These are phyloP conservation scores for Colletotrichum gloeosporioides DNA, from an alignment of 2,329 filamentous ascomycete species.

Conservation along the genomic window DNA sequence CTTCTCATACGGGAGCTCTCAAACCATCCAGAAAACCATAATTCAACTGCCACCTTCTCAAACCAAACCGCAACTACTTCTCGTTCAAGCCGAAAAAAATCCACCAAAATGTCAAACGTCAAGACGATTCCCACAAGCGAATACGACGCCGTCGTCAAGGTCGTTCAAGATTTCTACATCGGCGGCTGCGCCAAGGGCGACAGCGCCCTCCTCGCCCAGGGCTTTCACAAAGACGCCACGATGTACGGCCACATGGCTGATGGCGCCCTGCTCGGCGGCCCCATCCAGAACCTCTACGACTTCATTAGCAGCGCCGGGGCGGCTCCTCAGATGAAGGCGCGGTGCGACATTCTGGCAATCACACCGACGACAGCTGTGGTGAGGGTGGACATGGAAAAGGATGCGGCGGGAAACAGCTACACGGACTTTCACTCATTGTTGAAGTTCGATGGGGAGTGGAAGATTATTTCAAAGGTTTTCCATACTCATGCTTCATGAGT, in stretches of 20 bases:
- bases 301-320: background rate
- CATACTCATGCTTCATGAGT: constrained; percentile 20
- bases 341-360: constrained; percentile 21
- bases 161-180: background rate
- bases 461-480: constrained; percentile 19
- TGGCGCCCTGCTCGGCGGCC: background rate
- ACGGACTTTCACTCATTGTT: constrained; percentile 23
- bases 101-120: background rate
- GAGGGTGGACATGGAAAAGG: constrained; percentile 20
- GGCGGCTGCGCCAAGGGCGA: background rate
- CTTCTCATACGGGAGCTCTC: background rate
- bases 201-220: background rate
- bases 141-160: background rate
- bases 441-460: constrained; percentile 19
- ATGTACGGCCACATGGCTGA: background rate
- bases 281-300: background rate
- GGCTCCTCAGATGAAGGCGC: background rate
- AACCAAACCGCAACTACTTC: background rate
- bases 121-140: background rate
- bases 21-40: background rate
- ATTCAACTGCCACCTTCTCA: background rate
- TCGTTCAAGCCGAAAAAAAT: background rate
- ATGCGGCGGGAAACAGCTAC: constrained; percentile 1
- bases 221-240: background rate
- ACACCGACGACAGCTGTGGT: constrained; percentile 23